Conservation (phyloP, 2,329 filamentous ascomycete species). For the Phialocephala sp. region DNA sequence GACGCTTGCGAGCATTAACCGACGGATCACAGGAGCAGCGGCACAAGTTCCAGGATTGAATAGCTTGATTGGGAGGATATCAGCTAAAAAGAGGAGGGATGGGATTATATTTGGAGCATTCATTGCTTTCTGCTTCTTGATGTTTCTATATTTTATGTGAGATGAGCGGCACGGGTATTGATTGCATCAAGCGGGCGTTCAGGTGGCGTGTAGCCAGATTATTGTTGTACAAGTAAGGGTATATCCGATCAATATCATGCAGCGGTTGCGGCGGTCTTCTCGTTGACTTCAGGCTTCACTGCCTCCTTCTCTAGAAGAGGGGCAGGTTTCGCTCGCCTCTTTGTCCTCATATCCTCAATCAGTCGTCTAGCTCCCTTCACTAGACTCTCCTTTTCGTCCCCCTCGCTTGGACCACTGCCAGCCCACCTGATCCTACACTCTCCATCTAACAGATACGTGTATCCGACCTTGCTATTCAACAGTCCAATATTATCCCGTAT, state of each 20-base stretch:
- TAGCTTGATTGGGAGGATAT: constrained; percentile 88
- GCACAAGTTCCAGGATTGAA: constrained; percentile 94
- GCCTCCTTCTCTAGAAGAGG: constrained; percentile 17
- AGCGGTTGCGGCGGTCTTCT: constrained; percentile 23
- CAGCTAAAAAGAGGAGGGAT: constrained; percentile 91
- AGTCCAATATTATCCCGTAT: constrained; percentile 69
- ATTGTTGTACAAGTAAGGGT: constrained; percentile 42
- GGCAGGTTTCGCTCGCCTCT: constrained; percentile 41
- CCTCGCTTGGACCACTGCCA: constrained; percentile 73
- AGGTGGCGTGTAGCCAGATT: constrained; percentile 29
- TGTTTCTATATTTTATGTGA: constrained; percentile 81
- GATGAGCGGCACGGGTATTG: constrained; percentile 20
- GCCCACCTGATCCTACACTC: constrained; percentile 94
- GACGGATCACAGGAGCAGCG: constrained; percentile 86
- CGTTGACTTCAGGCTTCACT: constrained; percentile 8
- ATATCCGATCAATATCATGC: constrained; percentile 38
- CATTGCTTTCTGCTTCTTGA: constrained; percentile 88
- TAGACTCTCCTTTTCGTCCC: constrained; percentile 70
- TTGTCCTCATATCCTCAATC: constrained; percentile 56
- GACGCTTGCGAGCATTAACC: constrained; percentile 85
- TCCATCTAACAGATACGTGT: constrained; percentile 88
- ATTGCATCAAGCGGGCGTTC: constrained; percentile 40
- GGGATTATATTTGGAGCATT: constrained; percentile 92
- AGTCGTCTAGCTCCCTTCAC: constrained; percentile 68
- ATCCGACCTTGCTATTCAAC: constrained; percentile 84